Conservation (phyloP, 176 grass and related monocot genomes). For the Triticum turgidum region DNA sequence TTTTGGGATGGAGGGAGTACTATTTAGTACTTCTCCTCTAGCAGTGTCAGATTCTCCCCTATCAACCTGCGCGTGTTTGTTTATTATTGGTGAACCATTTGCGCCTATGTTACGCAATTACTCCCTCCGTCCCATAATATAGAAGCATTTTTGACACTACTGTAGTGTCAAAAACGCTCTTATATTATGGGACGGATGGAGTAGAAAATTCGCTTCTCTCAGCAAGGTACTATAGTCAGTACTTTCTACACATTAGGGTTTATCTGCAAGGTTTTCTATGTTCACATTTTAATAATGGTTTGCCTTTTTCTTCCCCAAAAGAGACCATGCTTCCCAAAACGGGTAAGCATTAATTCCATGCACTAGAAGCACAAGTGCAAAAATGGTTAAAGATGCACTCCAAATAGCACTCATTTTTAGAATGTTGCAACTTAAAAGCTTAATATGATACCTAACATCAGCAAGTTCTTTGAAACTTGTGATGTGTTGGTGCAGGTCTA, state of each 20-base stretch:
- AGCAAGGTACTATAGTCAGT: constrained; percentile 1
- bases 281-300: not conserved
- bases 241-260: not conserved
- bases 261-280: not conserved
- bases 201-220: not conserved
- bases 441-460: constrained; percentile 13
- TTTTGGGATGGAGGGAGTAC: too few relatives aligned
- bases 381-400: not conserved
- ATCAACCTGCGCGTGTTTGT: not conserved
- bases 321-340: constrained; percentile 4
- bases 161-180: too few relatives aligned
- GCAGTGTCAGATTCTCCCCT: not conserved
- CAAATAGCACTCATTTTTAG: not conserved
- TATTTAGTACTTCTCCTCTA: not conserved
- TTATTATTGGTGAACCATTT: not conserved
- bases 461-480: not conserved
- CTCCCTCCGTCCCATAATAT: too few relatives aligned
- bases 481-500: constrained; percentile 2
- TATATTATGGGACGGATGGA: too few relatives aligned
- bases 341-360: not conserved
- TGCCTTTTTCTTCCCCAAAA: constrained; percentile 4
- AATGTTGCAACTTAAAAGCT: not conserved
- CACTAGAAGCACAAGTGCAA: not conserved
- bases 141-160: too few relatives aligned
- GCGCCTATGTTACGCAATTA: not conserved